Percentiles rank a stretch among this genome's conserved stretches.
phyloP scores from a whole-genome alignment of 2,329 filamentous ascomycete species.

The Monilinia vaccinii-corymbosi region DNA sequence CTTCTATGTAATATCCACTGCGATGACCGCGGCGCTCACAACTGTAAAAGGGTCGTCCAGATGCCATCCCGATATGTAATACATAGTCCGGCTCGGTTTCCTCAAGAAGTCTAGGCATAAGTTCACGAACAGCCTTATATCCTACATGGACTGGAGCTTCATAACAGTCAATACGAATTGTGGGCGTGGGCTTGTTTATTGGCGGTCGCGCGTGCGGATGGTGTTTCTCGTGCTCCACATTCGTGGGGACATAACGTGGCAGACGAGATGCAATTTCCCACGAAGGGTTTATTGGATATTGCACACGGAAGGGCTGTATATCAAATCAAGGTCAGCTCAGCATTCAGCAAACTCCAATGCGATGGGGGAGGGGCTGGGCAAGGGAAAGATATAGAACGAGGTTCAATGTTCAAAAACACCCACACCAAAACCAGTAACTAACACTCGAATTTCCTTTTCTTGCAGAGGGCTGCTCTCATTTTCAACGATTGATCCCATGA shows the following conservation, averaged over 20 bases:
- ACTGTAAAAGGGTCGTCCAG: conserved; percentile 54
- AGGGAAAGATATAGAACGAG: background rate
- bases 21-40: conserved; percentile 63
- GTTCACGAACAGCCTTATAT: conserved; percentile 55
- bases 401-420: conserved; percentile 21
- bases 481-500: conserved; percentile 17
- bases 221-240: background rate
- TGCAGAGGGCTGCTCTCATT: background rate
- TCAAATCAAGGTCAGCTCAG: background rate
- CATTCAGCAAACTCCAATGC: background rate
- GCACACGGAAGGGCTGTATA: conserved; percentile 61
- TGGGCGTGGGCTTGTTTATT: conserved; percentile 30
- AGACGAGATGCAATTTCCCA: conserved; percentile 66
- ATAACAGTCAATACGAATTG: conserved; percentile 56
- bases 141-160: conserved; percentile 59
- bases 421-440: conserved; percentile 55
- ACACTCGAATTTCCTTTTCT: conserved; percentile 44
- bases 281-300: conserved; percentile 68
- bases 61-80: conserved; percentile 75
- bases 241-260: conserved; percentile 47
- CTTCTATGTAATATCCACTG: conserved; percentile 60
- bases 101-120: conserved; percentile 51
- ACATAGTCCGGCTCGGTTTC: conserved; percentile 48
- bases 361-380: background rate
- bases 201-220: conserved; percentile 12